phyloP scores from a whole-genome alignment of 2,329 filamentous ascomycete genomes.

The Helotiales sp. region DNA sequence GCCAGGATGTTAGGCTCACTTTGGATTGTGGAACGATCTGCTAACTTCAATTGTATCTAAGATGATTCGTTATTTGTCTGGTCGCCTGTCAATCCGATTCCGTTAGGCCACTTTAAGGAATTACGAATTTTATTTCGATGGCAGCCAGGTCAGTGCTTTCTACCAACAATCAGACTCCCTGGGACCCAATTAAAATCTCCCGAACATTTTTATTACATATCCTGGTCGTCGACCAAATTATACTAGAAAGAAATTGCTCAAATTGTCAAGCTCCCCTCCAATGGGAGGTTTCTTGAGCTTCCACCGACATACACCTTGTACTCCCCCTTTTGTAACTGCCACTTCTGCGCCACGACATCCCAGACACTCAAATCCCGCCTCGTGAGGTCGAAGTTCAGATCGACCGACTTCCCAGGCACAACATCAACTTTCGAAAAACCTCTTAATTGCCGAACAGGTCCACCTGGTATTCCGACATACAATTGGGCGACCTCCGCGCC shows the following conservation, averaged over 20 bases:
- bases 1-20: not conserved
- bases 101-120: no score
- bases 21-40: not conserved
- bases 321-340: slow-evolving; percentile 50
- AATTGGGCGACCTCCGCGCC: slow-evolving; percentile 44
- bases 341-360: slow-evolving; percentile 64
- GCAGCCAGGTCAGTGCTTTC: no score
- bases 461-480: slow-evolving; percentile 42
- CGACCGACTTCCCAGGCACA: slow-evolving; percentile 50
- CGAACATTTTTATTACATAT: not conserved
- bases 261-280: slow-evolving; percentile 13
- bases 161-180: no score
- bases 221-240: not conserved
- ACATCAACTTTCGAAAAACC: slow-evolving; percentile 66
- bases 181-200: no score
- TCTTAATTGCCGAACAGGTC: slow-evolving; percentile 63
- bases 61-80: no score
- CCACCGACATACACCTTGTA: slow-evolving; percentile 35
- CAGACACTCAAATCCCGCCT: slow-evolving; percentile 68
- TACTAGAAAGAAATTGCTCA: not conserved
- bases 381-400: slow-evolving; percentile 58
- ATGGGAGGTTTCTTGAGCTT: slow-evolving; percentile 30
- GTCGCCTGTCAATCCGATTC: no score
- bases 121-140: no score
- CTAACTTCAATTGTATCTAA: not conserved